Conservation (phyloP, 2,329 filamentous ascomycete species). For the Fusarium palustre region DNA sequence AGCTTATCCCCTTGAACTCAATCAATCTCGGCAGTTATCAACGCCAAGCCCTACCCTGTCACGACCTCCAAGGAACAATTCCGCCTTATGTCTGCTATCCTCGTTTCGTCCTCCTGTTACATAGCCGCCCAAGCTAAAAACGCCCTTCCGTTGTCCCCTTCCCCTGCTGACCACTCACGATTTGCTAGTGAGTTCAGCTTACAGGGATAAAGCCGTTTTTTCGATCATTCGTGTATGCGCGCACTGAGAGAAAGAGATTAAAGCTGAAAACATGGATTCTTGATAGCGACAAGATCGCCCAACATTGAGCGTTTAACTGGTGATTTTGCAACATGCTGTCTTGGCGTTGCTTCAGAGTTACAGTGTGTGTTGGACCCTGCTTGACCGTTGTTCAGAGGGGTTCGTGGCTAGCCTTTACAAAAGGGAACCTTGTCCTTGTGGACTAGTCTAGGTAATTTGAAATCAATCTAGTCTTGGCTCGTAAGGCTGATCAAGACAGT, state of each 20-base stretch:
- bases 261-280: slow-evolving; percentile 1
- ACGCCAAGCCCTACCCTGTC: background rate
- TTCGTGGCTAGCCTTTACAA: background rate
- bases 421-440: background rate
- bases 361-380: background rate
- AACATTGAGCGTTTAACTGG: background rate
- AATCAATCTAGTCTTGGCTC: background rate
- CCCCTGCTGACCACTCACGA: slow-evolving; percentile 11
- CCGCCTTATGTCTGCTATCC: background rate
- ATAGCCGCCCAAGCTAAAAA: slow-evolving; percentile 29
- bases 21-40: slow-evolving; percentile 4
- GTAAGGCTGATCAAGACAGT: background rate
- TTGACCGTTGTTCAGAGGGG: background rate
- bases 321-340: background rate
- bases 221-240: slow-evolving; percentile 1
- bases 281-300: background rate
- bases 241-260: slow-evolving; percentile 5
- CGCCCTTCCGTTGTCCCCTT: background rate
- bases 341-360: slow-evolving; percentile 16
- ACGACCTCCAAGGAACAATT: background rate
- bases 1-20: slow-evolving; percentile 9
- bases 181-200: slow-evolving; percentile 30
- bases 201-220: slow-evolving; percentile 12
- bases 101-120: background rate
- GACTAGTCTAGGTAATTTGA: background rate